Evolutionary conservation across 371 early-diverging fungal species (phyloP), one percentile per base, ranked within the genome.

Genomic region (Enterospora canceri): DNA sequence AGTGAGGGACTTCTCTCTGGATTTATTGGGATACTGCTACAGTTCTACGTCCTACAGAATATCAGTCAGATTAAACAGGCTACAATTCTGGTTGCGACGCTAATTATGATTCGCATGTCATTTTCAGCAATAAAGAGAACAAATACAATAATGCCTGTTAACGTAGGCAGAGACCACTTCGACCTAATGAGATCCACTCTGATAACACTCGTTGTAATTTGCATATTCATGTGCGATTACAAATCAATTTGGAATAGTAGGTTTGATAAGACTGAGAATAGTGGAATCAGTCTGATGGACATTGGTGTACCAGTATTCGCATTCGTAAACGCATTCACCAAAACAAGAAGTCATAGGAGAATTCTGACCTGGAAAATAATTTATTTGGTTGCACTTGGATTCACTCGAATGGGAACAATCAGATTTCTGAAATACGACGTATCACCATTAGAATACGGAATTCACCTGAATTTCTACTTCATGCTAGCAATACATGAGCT

Each of bases 391-490:
- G 34, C 65, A 3, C 34, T 80, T 31, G 80, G 80, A 56, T 30
- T 71, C 8, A 62, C 76, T 8, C 62, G 80, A 30, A 50, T 68
- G 18, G 24, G 61, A 40, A 50, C 62, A 3, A 60, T 77, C 26
- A 49, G 8, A n/a, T 16, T 21, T 1, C 74, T 72, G 47, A 68
- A 73, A 49, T 76, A 74, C 50, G 50, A 69, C 30, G 69, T 78
- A 15, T 68, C 77, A 50, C 53, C 67, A 46, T 65, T 55, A 31
- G 80, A 80, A 65, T 80, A 77, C 50, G 80, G 80, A 34, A 54
- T 32, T 8, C 71, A 80, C 53, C 24, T 71, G 1, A 80, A 80
- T 63, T 80, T 80, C 47, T 80, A 77, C 53, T 80, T 77, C 57
- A 48, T 77, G n/a, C 69, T 77, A 12, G 58, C 60, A 26, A 3